Evolutionary conservation across 2,329 filamentous ascomycete species (phyloP).

Genomic region (Ambrosiella beaveri): DNA sequence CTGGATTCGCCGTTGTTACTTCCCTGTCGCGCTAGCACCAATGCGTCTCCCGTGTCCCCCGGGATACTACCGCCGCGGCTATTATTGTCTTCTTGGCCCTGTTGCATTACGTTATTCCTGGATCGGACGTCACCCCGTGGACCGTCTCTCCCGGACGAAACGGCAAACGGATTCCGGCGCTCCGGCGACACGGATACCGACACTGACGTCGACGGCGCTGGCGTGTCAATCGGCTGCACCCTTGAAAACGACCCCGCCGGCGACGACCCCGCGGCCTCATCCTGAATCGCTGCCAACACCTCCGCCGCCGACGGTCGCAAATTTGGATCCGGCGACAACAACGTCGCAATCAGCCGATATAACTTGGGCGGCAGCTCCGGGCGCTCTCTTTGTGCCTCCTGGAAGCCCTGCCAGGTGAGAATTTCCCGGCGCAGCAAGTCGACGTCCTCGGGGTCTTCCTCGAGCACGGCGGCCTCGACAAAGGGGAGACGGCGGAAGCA

Average conservation of each 20-base stretch:
- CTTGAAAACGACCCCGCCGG: conserved; percentile 17
- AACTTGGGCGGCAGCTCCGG: conserved; percentile 73
- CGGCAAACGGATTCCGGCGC: no score
- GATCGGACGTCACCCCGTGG: no score
- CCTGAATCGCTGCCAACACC: conserved; percentile 62
- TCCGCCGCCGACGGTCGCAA: conserved; percentile 73
- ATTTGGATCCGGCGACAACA: conserved; percentile 60
- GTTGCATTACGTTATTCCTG: no score
- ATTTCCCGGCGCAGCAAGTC: conserved; percentile 77
- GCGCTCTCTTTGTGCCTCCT: conserved; percentile 55
- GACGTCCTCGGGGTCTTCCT: conserved; percentile 85
- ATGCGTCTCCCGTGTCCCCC: no score
- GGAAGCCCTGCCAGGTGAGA: conserved; percentile 69
- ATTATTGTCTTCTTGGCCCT: no score
- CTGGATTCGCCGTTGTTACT: no score
- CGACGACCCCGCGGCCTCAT: conserved; percentile 30
- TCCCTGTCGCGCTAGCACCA: no score
- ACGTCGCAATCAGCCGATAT: conserved; percentile 64
- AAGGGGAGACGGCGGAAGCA: conserved; percentile 88
- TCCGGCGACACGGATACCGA: neutral
- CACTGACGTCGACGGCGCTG: neutral
- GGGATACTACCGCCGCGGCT: no score
- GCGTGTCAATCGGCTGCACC: conserved; percentile 10
- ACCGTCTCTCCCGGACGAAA: no score
- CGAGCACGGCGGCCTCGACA: conserved; percentile 59